A percentile compares a stretch with the other conserved stretches of the same genome.
Evolutionary conservation across 2,329 filamentous ascomycete species (phyloP).

Genomic region (Myriosclerotinia duriaeana): DNA sequence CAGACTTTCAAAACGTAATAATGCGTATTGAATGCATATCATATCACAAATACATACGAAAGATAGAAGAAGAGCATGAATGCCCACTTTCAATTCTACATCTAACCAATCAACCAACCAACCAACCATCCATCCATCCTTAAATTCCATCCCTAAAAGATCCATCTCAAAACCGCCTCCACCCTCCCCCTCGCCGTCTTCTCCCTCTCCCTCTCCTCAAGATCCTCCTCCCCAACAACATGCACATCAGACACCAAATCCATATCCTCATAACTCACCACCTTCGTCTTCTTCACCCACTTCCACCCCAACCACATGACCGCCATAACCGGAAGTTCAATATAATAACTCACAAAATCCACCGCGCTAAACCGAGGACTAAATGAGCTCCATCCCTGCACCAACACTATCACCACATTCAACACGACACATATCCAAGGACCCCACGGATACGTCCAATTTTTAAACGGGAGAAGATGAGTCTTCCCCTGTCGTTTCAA

Average conservation of each 20-base stretch:
- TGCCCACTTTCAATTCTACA: too few relatives aligned
- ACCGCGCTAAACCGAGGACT: conserved; percentile 57
- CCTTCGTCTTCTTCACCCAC: conserved; percentile 47
- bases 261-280: conserved; percentile 49
- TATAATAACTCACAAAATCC: conserved; percentile 63
- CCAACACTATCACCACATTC: conserved; percentile 59
- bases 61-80: background rate
- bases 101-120: too few relatives aligned
- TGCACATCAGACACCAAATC: conserved; percentile 52
- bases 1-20: too few relatives aligned
- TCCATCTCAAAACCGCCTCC: conserved; percentile 36
- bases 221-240: conserved; percentile 38
- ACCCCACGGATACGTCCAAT: conserved; percentile 65
- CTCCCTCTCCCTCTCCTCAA: conserved; percentile 32
- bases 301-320: conserved; percentile 58
- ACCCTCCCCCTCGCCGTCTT: conserved; percentile 35
- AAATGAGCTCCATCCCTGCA: conserved; percentile 65
- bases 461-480: conserved; percentile 61
- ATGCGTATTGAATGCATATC: too few relatives aligned
- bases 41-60: too few relatives aligned
- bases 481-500: conserved; percentile 58
- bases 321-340: conserved; percentile 61
- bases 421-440: conserved; percentile 57
- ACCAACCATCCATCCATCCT: too few relatives aligned
- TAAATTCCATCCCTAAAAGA: conserved; percentile 31